These are phyloP conservation scores for Podospora conica DNA, from an alignment of 495 filamentous ascomycete species.

Conservation along the genomic window DNA sequence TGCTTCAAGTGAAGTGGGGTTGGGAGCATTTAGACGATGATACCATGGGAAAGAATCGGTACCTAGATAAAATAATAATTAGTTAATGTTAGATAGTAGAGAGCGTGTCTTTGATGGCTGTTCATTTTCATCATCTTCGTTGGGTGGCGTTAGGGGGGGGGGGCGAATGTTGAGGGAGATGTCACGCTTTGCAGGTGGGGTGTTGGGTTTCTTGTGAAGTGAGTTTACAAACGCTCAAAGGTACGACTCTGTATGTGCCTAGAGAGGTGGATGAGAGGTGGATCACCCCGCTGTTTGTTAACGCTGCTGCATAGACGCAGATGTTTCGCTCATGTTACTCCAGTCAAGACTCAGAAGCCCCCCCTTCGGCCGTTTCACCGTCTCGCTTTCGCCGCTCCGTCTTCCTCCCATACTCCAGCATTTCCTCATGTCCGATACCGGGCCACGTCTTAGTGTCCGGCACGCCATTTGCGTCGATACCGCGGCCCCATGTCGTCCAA, in stretches of 20 bases:
- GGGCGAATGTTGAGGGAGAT: no score
- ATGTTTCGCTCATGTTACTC: no score
- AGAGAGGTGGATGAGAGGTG: no score
- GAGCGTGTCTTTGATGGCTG: not conserved
- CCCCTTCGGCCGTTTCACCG: no score
- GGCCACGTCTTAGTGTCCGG: constrained; percentile 33
- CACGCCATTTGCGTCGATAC: constrained; percentile 29
- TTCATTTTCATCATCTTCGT: not conserved
- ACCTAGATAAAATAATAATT: not conserved
- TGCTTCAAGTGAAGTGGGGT: not conserved
- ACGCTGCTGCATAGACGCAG: no score
- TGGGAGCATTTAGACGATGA: not conserved
- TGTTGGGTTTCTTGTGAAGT: no score
- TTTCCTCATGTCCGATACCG: constrained; percentile 28
- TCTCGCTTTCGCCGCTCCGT: constrained; percentile 11
- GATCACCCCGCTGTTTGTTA: no score
- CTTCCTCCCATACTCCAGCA: constrained; percentile 21
- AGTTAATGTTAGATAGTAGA: not conserved
- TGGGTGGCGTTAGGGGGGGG: no score
- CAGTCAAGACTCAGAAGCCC: no score
- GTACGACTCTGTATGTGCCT: no score
- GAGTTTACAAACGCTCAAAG: no score
- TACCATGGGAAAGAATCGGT: not conserved
- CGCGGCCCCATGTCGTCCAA: constrained; percentile 31
- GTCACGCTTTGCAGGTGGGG: no score